Evolutionary conservation across 306 rosid species (phyloP), one percentile per base, ranked within the genome.

Genomic region (Cicer bijugum): DNA sequence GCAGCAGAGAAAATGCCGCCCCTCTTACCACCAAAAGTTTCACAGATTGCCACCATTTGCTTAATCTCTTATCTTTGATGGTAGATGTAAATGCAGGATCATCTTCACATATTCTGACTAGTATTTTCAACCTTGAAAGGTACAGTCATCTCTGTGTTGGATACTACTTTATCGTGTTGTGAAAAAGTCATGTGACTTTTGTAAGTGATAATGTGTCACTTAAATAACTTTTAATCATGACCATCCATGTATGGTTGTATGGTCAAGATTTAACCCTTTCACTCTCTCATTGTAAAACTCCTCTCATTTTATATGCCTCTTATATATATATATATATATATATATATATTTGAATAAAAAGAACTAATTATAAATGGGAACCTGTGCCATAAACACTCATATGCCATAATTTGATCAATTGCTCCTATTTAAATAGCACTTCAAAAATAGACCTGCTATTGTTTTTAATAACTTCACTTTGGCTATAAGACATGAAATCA

Each of bases 111-210:
- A 69, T 79, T 72, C 75, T 79, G 38, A 77, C 91, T 47, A 75
- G 82, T 73, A 76, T 93, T 80, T 90, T 93, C 80, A 88, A 93
- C 82, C 91, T 93, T 74, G 97, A 93, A 85, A 72, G 98, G 98
- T 93, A 86, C 45, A 16, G 15, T 59, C 52, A 52, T 76, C 61
- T 74, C 81, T 77, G 48, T 59, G 16, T 80, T 56, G 73, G 63
- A 63, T 72, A 62, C 56, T 74, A 35, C 65, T 15, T 57, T 81
- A 17, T 56, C 63, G 55, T 55, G 5, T 68, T 45, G 4, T 42
- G 42, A 2, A 23, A 23, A 23, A 23, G 33, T 23, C 33, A 23
- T 23, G 33, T 23, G 33, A 23, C 33, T 23, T 23, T 23, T 23
- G 3, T 23, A 23, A 23, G 33, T 23, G 33, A 2, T 2, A 0